Evolutionary conservation across 805 yeast genomes (phyloP), one percentile per base, ranked within the genome.

Genomic region (Ogataea neopini): DNA sequence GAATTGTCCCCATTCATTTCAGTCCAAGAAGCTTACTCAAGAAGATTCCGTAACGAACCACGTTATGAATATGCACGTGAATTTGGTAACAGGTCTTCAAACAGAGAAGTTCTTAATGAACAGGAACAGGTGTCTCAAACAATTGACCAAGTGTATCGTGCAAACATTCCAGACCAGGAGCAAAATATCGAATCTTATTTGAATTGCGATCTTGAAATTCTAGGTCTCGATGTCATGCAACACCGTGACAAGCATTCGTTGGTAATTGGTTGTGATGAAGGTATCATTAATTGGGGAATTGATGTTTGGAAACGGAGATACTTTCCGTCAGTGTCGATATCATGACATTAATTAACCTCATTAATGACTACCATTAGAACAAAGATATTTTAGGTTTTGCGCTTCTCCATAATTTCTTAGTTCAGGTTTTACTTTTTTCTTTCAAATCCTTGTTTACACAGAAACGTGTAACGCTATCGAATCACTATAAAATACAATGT

Each of bases 271-370:
- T 75, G 81, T 44, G 83, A 80, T 49, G 79, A 77, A 37, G 95
- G 95, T 0, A 69, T 88, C 17, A 72, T 83, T 39, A 72, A 75
- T 53, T 87, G 92, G 90, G 79, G 77, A 36, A 75, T 87, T 40
- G 86, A 85, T 56, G 74, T 79, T 13, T 76, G 82, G 76, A 77
- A 79, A 25, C 71, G 88, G 58, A 69, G 85, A 48, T 77, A 84
- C 47, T 79, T 79, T 53, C 83, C 86, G 2, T 73, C 83, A 45
- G 79, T 71, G 54, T 76, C 72, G 47, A 66, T 74, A 43, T 69
- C 74, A 46, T 76, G 57, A 65, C 30, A 6, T 28, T n/a, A 28
- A 28, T 4, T 13, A n/a, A n/a, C n/a, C n/a, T n/a, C n/a, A n/a
- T n/a, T n/a, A n/a, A n/a, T n/a, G n/a, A n/a, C n/a, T n/a, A n/a